These are phyloP conservation scores for Physcomitrellopsis africana DNA, from an alignment of 225 moss, liverwort and hornwort genomes.

Conservation along the genomic window DNA sequence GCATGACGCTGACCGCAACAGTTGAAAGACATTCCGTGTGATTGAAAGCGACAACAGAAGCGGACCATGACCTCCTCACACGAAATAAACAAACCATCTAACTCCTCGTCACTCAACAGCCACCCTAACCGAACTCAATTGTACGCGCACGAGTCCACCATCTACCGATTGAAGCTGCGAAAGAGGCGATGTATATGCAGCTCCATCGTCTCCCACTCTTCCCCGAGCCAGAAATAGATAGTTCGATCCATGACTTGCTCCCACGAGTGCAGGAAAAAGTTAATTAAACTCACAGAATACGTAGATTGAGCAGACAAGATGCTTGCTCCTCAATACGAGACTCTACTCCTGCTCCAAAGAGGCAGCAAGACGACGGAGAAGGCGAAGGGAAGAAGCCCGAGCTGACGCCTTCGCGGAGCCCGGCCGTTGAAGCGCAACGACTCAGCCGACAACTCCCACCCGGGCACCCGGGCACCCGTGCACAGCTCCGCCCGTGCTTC, in stretches of 20 bases:
- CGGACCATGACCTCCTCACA: slow-evolving; percentile 27
- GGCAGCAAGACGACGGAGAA: slow-evolving; percentile 5
- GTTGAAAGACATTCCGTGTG: background rate
- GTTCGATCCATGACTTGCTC: slow-evolving; percentile 3
- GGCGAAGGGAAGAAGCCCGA: background rate
- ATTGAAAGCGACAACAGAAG: slow-evolving; percentile 15
- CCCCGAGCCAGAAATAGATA: background rate
- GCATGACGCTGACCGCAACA: background rate
- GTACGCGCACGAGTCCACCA: background rate
- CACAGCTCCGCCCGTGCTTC: background rate
- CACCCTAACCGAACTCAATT: slow-evolving; percentile 29
- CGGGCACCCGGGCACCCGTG: background rate
- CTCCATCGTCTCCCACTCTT: background rate
- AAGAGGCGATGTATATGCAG: slow-evolving; percentile 9
- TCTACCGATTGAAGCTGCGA: slow-evolving; percentile 26
- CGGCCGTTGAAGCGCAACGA: slow-evolving; percentile 21
- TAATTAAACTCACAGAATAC: slow-evolving; percentile 8
- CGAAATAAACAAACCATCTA: slow-evolving; percentile 12
- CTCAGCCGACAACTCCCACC: background rate
- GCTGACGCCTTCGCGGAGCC: background rate
- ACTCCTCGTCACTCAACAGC: slow-evolving; percentile 39
- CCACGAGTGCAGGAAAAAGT: too few species aligned
- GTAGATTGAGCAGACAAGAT: background rate
- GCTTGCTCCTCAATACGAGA: background rate
- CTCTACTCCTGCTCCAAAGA: slow-evolving; percentile 17